These are phyloP conservation scores for Xerocomus potaroensis DNA, from an alignment of 768 basidiomycete species.

Conservation along the genomic window DNA sequence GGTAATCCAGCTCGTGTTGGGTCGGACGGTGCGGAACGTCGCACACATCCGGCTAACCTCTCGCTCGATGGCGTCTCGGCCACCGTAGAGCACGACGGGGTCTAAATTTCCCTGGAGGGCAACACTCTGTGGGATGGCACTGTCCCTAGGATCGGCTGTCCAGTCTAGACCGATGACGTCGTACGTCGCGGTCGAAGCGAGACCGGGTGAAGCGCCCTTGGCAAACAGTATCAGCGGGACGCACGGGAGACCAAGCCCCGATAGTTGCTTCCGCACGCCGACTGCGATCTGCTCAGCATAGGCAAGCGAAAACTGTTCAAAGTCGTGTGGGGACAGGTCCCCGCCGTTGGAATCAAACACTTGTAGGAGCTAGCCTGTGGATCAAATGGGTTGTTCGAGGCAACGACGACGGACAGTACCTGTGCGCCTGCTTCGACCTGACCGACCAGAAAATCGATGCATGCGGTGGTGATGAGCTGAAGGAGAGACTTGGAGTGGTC, in stretches of 20 bases:
- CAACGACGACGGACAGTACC: slow-evolving; percentile 50
- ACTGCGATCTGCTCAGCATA: slow-evolving; percentile 68
- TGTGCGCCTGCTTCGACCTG: slow-evolving; percentile 96
- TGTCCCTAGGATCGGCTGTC: slow-evolving; percentile 71
- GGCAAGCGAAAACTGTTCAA: slow-evolving; percentile 78
- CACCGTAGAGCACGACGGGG: slow-evolving; percentile 82
- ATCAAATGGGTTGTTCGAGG: too few species aligned
- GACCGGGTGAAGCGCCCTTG: slow-evolving; percentile 83
- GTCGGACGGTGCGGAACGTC: slow-evolving; percentile 57
- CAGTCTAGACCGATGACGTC: slow-evolving; percentile 91
- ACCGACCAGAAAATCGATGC: slow-evolving; percentile 85
- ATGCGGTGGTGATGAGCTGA: slow-evolving; percentile 78
- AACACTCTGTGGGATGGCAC: slow-evolving; percentile 55
- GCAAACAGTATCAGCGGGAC: slow-evolving; percentile 91
- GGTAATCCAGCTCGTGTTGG: slow-evolving; percentile 81
- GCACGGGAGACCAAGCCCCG: slow-evolving; percentile 45
- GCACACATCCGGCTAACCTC: slow-evolving; percentile 81
- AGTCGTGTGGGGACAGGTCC: slow-evolving; percentile 87
- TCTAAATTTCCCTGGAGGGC: slow-evolving; percentile 93
- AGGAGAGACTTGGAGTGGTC: slow-evolving; percentile 77
- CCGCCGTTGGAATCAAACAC: slow-evolving; percentile 97
- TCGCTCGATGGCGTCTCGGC: slow-evolving; percentile 77
- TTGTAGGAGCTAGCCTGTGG: slow-evolving; percentile 90
- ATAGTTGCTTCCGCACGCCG: slow-evolving; percentile 59
- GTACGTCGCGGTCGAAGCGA: slow-evolving; percentile 69